A percentile compares a stretch with the other conserved stretches of the same genome.
These are phyloP conservation scores for Persicaria maculosa DNA, from an alignment of 148 eudicot genomes.

Conservation along the genomic window DNA sequence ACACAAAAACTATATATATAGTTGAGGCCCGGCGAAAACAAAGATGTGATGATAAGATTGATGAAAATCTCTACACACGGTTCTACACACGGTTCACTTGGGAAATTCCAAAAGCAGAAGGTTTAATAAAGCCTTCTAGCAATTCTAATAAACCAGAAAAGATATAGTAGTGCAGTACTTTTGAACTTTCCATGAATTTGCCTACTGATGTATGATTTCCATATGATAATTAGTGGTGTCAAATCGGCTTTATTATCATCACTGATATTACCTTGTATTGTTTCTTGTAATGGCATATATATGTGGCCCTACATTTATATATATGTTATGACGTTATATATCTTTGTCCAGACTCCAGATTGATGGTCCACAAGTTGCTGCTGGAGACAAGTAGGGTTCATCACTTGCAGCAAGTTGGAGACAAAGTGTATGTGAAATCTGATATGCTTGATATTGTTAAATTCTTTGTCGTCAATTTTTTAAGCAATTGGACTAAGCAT, in stretches of 20 bases:
- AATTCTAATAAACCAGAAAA: background rate
- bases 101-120: slow-evolving; percentile 1
- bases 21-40: background rate
- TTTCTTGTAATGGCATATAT: background rate
- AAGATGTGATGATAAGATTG: background rate
- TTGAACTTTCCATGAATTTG: background rate
- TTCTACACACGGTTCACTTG: background rate
- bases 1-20: background rate
- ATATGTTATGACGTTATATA: too few species aligned
- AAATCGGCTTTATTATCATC: background rate
- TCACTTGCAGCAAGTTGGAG: background rate
- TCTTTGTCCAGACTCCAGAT: background rate
- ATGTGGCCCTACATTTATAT: background rate
- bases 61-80: background rate
- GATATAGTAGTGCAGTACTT: background rate
- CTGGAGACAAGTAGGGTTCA: background rate
- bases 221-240: slow-evolving; percentile 4
- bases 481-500: background rate
- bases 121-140: background rate
- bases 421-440: slow-evolving; percentile 3
- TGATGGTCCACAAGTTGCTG: background rate
- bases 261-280: background rate
- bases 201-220: background rate
- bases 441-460: background rate
- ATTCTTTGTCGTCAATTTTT: background rate